A percentile compares a stretch with the other conserved stretches of the same genome.
Evolutionary conservation across 2,329 filamentous ascomycete genomes (phyloP).

Genomic region (Trichoderma asperellum): DNA sequence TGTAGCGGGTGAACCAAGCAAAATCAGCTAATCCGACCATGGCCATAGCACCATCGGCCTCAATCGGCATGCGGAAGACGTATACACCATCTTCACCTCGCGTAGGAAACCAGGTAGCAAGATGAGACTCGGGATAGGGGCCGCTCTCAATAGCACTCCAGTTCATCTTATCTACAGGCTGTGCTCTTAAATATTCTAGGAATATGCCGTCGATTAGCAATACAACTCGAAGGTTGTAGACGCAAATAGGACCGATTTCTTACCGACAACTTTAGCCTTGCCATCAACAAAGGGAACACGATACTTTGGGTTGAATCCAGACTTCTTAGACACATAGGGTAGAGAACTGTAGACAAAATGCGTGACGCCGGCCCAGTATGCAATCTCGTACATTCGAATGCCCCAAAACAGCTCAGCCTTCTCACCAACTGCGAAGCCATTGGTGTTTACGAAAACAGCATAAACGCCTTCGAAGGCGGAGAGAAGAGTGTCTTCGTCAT

Average conservation of each 20-base stretch:
- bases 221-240: too few relatives aligned
- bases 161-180: constrained; percentile 15
- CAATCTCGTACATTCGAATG: constrained; percentile 31
- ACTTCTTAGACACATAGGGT: constrained; percentile 28
- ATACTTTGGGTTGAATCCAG: constrained; percentile 28
- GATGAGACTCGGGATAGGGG: constrained; percentile 21
- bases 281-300: constrained; percentile 24
- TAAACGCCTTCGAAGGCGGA: constrained; percentile 26
- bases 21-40: constrained; percentile 24
- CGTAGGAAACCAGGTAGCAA: constrained; percentile 7
- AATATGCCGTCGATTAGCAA: neutral
- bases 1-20: constrained; percentile 28
- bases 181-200: constrained; percentile 18
- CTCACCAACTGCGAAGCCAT: constrained; percentile 30
- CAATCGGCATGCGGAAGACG: constrained; percentile 20
- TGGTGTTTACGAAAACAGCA: constrained; percentile 29
- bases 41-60: constrained; percentile 18
- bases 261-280: constrained; percentile 28
- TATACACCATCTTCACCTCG: constrained; percentile 4
- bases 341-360: constrained; percentile 29
- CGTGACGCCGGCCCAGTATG: constrained; percentile 21
- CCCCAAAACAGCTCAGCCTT: constrained; percentile 31
- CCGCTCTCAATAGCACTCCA: constrained; percentile 23
- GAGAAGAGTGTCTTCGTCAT: constrained; percentile 27
- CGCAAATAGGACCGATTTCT: neutral